Conservation (phyloP, 306 rosid genomes). For the Lablab purpureus region DNA sequence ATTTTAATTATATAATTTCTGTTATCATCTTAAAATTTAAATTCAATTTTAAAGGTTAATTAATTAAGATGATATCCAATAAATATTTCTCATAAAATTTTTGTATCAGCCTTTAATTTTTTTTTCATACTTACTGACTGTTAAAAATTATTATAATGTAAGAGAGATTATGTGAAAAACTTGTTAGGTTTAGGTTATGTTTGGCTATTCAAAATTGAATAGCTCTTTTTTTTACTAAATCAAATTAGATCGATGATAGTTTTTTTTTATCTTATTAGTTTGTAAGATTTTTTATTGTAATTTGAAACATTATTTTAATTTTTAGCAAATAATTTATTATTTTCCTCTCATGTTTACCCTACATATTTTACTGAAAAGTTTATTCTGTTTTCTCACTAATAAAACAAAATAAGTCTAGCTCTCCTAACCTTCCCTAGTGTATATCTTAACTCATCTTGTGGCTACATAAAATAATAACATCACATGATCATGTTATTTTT, state of each 20-base stretch:
- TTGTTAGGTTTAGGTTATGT: not conserved
- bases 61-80: no score
- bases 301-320: not conserved
- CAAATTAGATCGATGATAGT: not conserved
- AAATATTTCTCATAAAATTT: no score
- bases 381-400: not conserved
- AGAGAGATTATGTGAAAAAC: not conserved
- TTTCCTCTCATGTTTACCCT: not conserved
- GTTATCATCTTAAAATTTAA: not conserved
- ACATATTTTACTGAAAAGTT: not conserved
- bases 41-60: no score
- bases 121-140: no score
- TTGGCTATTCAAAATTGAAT: not conserved
- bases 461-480: not conserved
- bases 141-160: not conserved
- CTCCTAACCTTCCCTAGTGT: not conserved
- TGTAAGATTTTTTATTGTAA: not conserved
- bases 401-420: not conserved
- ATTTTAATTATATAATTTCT: no score
- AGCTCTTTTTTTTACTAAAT: not conserved
- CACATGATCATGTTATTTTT: not conserved
- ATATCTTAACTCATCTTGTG: not conserved
- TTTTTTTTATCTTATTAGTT: not conserved
- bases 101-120: no score
- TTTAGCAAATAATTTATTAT: not conserved